Base-by-base conservation (phyloP, 495 filamentous ascomycete genomes). In the Pseudoneurospora amorphoporcata region DNA sequence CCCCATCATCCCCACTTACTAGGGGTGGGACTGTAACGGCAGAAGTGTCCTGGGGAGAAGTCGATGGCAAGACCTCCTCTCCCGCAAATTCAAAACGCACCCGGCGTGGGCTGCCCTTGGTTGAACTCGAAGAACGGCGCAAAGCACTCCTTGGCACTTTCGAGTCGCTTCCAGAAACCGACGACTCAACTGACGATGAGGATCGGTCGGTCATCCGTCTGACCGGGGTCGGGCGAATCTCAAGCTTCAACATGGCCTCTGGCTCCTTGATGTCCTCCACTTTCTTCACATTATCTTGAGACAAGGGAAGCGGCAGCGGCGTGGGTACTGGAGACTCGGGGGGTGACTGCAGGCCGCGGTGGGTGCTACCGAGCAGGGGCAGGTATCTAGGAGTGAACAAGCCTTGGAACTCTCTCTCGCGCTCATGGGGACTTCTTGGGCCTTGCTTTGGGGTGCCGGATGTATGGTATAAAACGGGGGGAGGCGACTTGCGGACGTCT, bases 371-470 rank as follows among this genome's bases (percentile, higher is more conserved):
- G 45, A 90, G 86, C 45, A 89, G 79, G 68, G 87, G 87, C 41
- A 90, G 82, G 75, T 87, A 90, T 69, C 79, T 84, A 29, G 88
- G 88, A 16, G 87, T 90, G 76, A 90, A 89, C 23, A 89, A 73
- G 42, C 87, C 88, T 42, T 87, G 85, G 72, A 90, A 87, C 72
- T 89, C 87, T 71, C 81, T 81, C 74, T 88, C 87, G 38, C 85
- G 83, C 69, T 86, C 85, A 78, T 86, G 84, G 47, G 84, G 82
- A 42, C 78, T 84, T 47, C 80, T 70, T 32, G 79, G 77, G 71
- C 75, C 73, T 7, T 84, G 80, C 71, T 79, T 77, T 35, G 79
- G 72, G 35, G 70, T 75, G 58, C 77, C 80, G 3, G 83, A 82
- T 53, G 77, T 82, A 68, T 81, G 82, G 74, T 76, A 82, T 41